A percentile compares a stretch with the other conserved stretches of the same genome.
Evolutionary conservation across 192 early-diverging fungal species (phyloP).

Genomic region (Linnemannia schmuckeri): DNA sequence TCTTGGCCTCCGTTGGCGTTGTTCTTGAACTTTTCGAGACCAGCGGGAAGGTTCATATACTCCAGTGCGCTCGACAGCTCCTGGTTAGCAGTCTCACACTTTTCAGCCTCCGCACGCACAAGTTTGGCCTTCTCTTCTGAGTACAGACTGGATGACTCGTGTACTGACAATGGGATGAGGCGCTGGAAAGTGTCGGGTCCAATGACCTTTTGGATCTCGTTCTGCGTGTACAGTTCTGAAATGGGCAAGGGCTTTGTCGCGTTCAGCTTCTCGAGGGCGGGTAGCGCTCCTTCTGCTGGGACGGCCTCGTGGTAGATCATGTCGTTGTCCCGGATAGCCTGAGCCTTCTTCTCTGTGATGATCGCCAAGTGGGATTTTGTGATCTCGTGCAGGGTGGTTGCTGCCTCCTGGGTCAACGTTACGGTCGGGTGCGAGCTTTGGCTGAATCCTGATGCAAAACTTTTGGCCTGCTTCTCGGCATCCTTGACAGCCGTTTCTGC

Average conservation of each 20-base stretch:
- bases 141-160: constrained; percentile 93
- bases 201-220: constrained; percentile 87
- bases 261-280: constrained; percentile 87
- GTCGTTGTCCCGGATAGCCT: constrained; percentile 92
- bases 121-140: constrained; percentile 97
- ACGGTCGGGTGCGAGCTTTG: constrained; percentile 70
- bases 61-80: constrained; percentile 87
- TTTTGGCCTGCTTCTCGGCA: constrained; percentile 79
- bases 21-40: constrained; percentile 83
- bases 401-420: constrained; percentile 73
- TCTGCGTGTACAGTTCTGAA: constrained; percentile 77
- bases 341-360: constrained; percentile 78
- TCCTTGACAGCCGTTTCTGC: constrained; percentile 91
- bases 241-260: constrained; percentile 86
- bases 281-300: constrained; percentile 82
- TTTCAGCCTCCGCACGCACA: constrained; percentile 83
- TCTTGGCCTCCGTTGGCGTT: constrained; percentile 55
- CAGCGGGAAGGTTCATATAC: constrained; percentile 87
- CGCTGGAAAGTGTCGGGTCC: constrained; percentile 90
- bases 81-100: constrained; percentile 84
- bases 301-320: constrained; percentile 93
- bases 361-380: constrained; percentile 74
- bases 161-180: constrained; percentile 93
- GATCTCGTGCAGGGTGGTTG: constrained; percentile 79
- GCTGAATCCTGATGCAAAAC: constrained; percentile 73